Evolutionary conservation across 306 rosid genomes (phyloP).

Genomic region (Pterocarpus santalinus): DNA sequence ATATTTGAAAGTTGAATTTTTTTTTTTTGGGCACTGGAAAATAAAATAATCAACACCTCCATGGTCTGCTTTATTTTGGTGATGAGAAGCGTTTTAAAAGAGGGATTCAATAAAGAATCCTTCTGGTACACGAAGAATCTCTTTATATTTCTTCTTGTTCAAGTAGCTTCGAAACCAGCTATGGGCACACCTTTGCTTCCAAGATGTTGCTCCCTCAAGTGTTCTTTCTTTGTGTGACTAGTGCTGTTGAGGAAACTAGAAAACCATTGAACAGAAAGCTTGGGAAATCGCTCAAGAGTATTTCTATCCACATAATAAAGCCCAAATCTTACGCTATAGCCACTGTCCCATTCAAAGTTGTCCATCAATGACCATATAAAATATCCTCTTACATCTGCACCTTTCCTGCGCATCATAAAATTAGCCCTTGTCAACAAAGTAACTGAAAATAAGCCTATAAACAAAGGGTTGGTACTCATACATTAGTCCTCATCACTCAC

Average conservation of each 20-base stretch:
- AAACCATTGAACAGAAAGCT: constrained; percentile 70
- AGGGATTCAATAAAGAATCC: no score
- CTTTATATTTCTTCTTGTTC: neutral
- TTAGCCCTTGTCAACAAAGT: constrained; percentile 3
- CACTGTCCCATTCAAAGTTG: constrained; percentile 68
- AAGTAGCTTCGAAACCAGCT: constrained; percentile 24
- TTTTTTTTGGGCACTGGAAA: no score
- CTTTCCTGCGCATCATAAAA: constrained; percentile 53
- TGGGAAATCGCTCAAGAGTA: constrained; percentile 63
- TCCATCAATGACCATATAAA: constrained; percentile 74
- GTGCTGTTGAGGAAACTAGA: constrained; percentile 56
- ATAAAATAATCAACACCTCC: no score
- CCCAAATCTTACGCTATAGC: constrained; percentile 63
- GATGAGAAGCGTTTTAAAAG: no score
- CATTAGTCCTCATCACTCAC: constrained; percentile 42
- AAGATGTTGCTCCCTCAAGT: constrained; percentile 4
- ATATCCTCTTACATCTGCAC: constrained; percentile 81
- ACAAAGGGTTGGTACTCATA: neutral
- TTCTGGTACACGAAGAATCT: no score
- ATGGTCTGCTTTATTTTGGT: no score
- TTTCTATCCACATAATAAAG: constrained; percentile 59
- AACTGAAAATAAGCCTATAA: neutral
- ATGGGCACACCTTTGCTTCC: constrained; percentile 16
- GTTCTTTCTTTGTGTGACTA: constrained; percentile 9
- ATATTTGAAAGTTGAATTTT: no score